Evolutionary conservation across 768 basidiomycete genomes (phyloP), one percentile per base, ranked within the genome.

Genomic region (Phanerodontia chrysosporium): DNA sequence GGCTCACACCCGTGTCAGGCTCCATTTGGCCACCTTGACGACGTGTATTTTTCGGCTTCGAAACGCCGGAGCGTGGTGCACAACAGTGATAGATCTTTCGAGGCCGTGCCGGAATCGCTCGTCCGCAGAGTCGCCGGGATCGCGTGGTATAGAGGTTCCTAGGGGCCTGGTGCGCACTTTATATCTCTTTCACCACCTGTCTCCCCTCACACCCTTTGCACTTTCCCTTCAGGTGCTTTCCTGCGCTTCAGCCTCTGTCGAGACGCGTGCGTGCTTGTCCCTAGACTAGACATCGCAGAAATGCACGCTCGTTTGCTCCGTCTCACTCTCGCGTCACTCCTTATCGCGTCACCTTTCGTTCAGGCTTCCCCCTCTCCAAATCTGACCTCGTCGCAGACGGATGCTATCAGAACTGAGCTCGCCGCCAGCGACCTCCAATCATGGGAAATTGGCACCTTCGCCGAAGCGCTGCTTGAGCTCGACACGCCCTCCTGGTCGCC

Each of bases 401-500:
- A 36, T 25, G 35, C 52, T 13, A 53, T 53, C 8, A 53, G 42
- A 42, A 18, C 32, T 21, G 30, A 22, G 8, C 52, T 53, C 13
- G 30, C 49, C 4, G 28, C 49, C 10, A 74, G 74, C 3, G 71
- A 75, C 49, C 71, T 57, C 21, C 75, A 77, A 32, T 81, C 82
- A 52, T 84, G 83, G 83, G 82, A 83, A 57, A 73, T 79, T 55
- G 83, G 83, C 39, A 80, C 76, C 0, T 78, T 76, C 12, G 74
- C 80, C 1, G 69, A 84, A 62, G 80, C 81, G 10, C 74, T 84
- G 45, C 70, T 79, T 52, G 84, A 85, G 61, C 74, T 75, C 62
- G 74, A 80, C 45, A 71, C 76, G 3, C 73, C 80, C 4, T 60
- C 68, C 3, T 78, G 76, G 65, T 78, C 82, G n/a, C 80, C 81